Base-by-base conservation (phyloP, 164 flowering plant genomes). In the Magnolia kwangsiensis region DNA sequence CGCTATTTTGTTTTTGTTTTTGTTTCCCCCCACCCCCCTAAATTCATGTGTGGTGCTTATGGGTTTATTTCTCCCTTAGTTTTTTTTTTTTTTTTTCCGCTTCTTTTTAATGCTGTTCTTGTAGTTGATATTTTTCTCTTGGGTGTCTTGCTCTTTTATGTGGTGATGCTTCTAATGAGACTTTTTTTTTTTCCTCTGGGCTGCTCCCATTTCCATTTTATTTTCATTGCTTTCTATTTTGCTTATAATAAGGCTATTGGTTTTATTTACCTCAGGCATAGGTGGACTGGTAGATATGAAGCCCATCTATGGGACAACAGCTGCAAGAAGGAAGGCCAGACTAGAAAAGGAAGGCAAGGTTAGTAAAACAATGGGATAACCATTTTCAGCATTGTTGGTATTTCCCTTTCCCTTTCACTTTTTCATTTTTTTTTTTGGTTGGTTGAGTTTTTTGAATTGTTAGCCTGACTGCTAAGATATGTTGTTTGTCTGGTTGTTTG, bases 301-400 rank as follows among this genome's bases (percentile, higher is more conserved):
- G 98, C 98, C 8, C 98, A 93, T 85, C 84, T 93, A 2, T 93
- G 98, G 98, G 98, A 93, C 71, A 93, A 93, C 78, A 93, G 98
- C 76, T 90, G 95, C 87, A 92, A 91, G 90, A 92, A 91, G 76
- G 98, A 93, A 80, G 98, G 98, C 31, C 96, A 93, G 79, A 92
- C 90, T 73, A 90, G 98, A 75, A 93, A 93, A 85, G 98, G 98
- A 74, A 92, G 98, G 77, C 98, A 93, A 92, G 98, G 98, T 93
- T 79, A 77, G 89, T 81, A 51, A 37, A 31, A 65, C 50, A 37
- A 66, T 27, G 74, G 71, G 67, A 24, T 16, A 55, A 9, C 65
- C 50, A 70, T 71, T 64, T 75, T 13, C 63, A 73, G 23, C 51
- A 7, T 51, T 69, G 9, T 71, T 10, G 69, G 7, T 4, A 72